phyloP scores from a whole-genome alignment of 495 filamentous ascomycete species.

The Schizothecium vesticola region DNA sequence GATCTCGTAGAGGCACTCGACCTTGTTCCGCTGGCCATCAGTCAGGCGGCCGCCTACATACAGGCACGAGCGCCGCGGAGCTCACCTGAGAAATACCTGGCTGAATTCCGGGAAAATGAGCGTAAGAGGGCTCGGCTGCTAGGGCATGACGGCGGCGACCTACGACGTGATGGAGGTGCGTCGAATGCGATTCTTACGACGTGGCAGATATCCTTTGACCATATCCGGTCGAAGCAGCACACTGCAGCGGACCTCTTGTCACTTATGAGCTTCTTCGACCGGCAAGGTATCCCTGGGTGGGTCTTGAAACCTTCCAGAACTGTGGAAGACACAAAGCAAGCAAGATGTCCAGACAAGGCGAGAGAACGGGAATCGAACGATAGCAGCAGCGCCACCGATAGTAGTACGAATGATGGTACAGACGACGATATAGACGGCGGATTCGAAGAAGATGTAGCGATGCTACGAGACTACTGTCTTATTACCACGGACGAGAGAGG shows the following conservation, averaged over 20 bases:
- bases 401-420: too few species aligned
- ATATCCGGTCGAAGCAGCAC: constrained; percentile 15
- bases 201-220: constrained; percentile 18
- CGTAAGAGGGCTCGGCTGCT: constrained; percentile 26
- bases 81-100: constrained; percentile 33
- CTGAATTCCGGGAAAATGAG: constrained; percentile 32
- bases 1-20: constrained; percentile 37
- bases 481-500: too few species aligned
- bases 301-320: neutral
- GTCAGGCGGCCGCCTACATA: constrained; percentile 47
- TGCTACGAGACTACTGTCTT: too few species aligned
- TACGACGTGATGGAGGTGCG: constrained; percentile 24
- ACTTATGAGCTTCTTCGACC: constrained; percentile 32
- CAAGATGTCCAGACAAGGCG: neutral
- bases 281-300: too few species aligned
- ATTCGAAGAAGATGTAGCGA: too few species aligned
- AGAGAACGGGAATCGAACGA: neutral
- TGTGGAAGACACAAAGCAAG: constrained; percentile 28
- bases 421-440: too few species aligned
- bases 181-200: constrained; percentile 29
- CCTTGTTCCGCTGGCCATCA: constrained; percentile 46
- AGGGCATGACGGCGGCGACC: constrained; percentile 23
- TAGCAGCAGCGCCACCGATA: too few species aligned
- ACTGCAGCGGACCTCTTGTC: constrained; percentile 34
- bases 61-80: constrained; percentile 17